Conservation (phyloP, 23 red algal genomes). For the Agarophyton chilense region DNA sequence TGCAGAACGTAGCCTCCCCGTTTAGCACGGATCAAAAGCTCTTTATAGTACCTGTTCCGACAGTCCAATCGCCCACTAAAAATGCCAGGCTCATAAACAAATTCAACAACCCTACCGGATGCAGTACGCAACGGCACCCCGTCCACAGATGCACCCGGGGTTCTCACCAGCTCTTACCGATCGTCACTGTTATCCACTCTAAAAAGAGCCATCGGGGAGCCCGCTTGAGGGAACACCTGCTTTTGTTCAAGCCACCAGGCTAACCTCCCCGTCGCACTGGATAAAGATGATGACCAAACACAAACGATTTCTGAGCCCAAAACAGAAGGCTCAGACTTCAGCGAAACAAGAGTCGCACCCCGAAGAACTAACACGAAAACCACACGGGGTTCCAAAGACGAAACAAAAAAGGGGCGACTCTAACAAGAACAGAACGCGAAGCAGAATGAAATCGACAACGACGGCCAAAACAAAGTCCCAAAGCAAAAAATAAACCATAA, state of each 20-base stretch:
- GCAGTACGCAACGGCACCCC: conserved; percentile 6
- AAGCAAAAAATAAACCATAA: background rate
- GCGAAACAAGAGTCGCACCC: background rate
- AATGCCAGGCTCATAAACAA: background rate
- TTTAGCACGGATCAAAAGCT: conserved; percentile 12
- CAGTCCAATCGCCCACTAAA: background rate
- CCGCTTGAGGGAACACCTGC: background rate
- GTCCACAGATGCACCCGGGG: background rate
- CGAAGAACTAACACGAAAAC: background rate
- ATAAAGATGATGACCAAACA: background rate
- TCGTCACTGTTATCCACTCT: background rate
- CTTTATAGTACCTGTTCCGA: background rate
- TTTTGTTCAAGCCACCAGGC: background rate
- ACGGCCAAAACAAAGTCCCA: background rate
- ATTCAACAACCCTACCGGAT: background rate
- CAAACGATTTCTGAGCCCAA: background rate
- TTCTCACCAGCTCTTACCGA: background rate
- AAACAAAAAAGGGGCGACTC: background rate
- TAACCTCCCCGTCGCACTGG: background rate
- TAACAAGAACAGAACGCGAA: background rate
- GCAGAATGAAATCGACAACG: background rate
- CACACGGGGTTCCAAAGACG: background rate
- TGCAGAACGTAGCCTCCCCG: background rate
- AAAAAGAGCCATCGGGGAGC: background rate
- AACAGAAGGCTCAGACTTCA: background rate